Evolutionary conservation across 257 asterid genomes (phyloP), one percentile per base, ranked within the genome.

Genomic region (Solanum pinnatisectum): DNA sequence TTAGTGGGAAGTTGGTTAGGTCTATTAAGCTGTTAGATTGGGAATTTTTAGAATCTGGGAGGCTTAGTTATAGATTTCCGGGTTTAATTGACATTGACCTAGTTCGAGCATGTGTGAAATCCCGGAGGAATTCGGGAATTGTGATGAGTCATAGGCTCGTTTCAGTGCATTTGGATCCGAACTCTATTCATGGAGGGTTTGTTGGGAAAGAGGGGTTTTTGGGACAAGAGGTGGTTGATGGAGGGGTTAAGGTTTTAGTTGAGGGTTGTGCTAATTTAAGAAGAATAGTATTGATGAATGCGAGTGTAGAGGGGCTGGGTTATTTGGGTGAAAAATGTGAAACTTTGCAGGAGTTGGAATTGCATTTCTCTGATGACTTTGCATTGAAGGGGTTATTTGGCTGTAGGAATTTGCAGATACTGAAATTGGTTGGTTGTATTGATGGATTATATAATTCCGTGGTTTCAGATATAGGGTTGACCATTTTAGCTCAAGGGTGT

Each of bases 11-110:
- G 89, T 87, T 96, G 88, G 92, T 96, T 71, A 88, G 85, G 77
- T 91, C 93, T 25, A 87, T 97, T 87, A 95, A 87, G 95, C 85
- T 97, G 30, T 85, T 93, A 88, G 98, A 97, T 85, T 97, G 99
- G 99, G 99, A 95, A 82, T 96, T 95, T 89, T 76, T 97, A 87
- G 98, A 96, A 78, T 97, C 98, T 30, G 99, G 99, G 87, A 95
- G 98, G 92, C 90, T 93, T 20, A 85, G 87, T 82, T 94, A 87
- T 85, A 90, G 99, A 84, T 97, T 96, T 87, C 98, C 98, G 0
- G 91, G 96, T 89, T 92, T 97, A 89, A 88, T 91, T 39, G 96
- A 97, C 83, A 90, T 96, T 71, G 94, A 93, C 84, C 74, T 95
- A 52, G 93, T 88, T 71, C 93, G 89, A 25, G 92, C 94, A 30